Conservation (phyloP, 225 moss, liverwort and hornwort genomes). For the Anthoceros angustus region DNA sequence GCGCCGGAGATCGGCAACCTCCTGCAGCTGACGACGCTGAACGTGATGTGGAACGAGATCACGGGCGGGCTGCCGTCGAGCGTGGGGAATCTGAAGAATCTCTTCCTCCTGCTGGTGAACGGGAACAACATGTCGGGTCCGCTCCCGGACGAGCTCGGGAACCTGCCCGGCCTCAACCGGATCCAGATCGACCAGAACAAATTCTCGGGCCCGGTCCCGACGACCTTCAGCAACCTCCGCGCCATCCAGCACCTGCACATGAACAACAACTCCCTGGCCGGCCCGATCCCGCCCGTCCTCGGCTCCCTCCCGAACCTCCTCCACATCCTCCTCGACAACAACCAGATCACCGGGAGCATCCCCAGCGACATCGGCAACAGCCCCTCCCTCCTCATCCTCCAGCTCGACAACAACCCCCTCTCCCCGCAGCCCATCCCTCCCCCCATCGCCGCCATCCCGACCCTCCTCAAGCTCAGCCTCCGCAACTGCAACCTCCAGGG, state of each 20-base stretch:
- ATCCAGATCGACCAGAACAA: slow-evolving; percentile 16
- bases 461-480: slow-evolving; percentile 10
- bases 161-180: slow-evolving; percentile 10
- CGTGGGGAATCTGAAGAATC: slow-evolving; percentile 1
- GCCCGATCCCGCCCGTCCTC: slow-evolving; percentile 10
- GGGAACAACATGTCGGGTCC: slow-evolving; percentile 11
- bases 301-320: slow-evolving; percentile 8
- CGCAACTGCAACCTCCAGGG: slow-evolving; percentile 12
- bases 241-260: slow-evolving; percentile 15
- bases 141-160: slow-evolving; percentile 15
- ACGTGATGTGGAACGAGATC: slow-evolving; percentile 10
- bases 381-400: slow-evolving; percentile 11
- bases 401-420: slow-evolving; percentile 16
- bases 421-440: slow-evolving; percentile 7
- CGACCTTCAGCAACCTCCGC: slow-evolving; percentile 9
- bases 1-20: slow-evolving; percentile 4
- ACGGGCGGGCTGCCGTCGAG: slow-evolving; percentile 8
- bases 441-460: slow-evolving; percentile 2
- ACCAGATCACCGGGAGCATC: slow-evolving; percentile 10
- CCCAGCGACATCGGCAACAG: slow-evolving; percentile 12
- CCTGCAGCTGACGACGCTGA: not conserved
- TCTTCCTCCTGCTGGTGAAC: slow-evolving; percentile 7
- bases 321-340: slow-evolving; percentile 9
- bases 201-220: slow-evolving; percentile 10
- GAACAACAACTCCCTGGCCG: slow-evolving; percentile 19